A percentile compares a stretch with the other conserved stretches of the same genome.
Evolutionary conservation across 176 grass and related monocot genomes (phyloP).

Genomic region (Aegilops bicornis): DNA sequence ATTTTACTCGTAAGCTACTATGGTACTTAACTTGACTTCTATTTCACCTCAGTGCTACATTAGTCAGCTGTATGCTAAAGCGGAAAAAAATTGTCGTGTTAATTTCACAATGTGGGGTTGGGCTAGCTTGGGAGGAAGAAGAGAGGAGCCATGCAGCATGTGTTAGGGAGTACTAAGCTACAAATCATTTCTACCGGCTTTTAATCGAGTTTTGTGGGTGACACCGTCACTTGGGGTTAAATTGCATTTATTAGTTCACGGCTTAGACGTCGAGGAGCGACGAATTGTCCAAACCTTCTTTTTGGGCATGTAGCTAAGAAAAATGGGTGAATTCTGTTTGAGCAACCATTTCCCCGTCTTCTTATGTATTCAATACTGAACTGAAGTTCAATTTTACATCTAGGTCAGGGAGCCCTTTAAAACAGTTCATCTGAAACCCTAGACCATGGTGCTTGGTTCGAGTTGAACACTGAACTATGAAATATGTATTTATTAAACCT

Average conservation of each 20-base stretch:
- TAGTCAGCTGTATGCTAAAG: neutral
- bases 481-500: neutral
- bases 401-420: neutral
- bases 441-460: neutral
- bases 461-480: neutral
- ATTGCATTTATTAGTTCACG: neutral
- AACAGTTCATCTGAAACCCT: neutral
- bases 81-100: neutral
- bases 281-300: neutral
- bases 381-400: neutral
- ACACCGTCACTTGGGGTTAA: neutral
- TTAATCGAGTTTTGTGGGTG: neutral
- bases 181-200: neutral
- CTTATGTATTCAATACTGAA: neutral
- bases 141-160: neutral
- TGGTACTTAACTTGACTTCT: neutral
- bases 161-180: neutral
- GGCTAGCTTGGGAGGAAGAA: neutral
- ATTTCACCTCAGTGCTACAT: neutral
- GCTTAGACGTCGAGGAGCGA: neutral
- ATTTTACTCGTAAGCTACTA: neutral
- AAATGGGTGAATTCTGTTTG: no score
- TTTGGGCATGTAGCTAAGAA: no score
- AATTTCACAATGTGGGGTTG: neutral
- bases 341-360: no score